Evolutionary conservation across 495 filamentous ascomycete genomes (phyloP), one percentile per base, ranked within the genome.

Genomic region (Talaromyces ruber): DNA sequence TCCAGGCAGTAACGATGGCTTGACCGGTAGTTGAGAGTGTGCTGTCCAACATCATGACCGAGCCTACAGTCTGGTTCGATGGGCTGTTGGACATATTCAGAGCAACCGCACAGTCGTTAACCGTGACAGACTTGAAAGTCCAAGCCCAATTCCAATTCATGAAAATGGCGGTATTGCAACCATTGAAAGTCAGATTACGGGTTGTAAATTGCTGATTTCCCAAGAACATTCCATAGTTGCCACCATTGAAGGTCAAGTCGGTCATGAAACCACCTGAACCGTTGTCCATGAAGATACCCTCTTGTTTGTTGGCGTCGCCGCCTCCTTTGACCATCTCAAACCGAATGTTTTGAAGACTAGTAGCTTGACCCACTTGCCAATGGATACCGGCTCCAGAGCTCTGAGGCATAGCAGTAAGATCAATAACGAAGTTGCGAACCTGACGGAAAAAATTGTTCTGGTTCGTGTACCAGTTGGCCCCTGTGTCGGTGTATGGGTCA

Each of bases 391-490:
- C 82, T 61, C 88, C 90, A 3, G 71, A 67, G 45, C 72, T 78
- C 57, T 78, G 66, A 14, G 89, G 87, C 82, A 89, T 84, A 12
- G 76, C 82, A 29, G 84, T 92, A 51, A 93, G 73, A 71, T 98
- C 94, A 71, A 98, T 88, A 67, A 92, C 82, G 66, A 98, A 89
- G 78, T 98, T 98, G 72, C 95, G 91, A 65, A 98, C 79, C 67
- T 95, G 89, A 52, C 94, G 92, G 83, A 92, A 98, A 81, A 98
- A 98, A 79, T 98, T 97, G 85, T 98, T 98, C 75, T 96, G 88
- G 73, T 96, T 96, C 65, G 88, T 91, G 75, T 87, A 97, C 85
- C 87, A 90, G 70, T 89, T 88, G 62, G 65, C 70, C 24, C 84
- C 87, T 8, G 71, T 67, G 6, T 77, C 73, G 25, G 77, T 73